Base-by-base conservation (phyloP, 192 early-diverging fungal genomes). In the Coemansia sp. region DNA sequence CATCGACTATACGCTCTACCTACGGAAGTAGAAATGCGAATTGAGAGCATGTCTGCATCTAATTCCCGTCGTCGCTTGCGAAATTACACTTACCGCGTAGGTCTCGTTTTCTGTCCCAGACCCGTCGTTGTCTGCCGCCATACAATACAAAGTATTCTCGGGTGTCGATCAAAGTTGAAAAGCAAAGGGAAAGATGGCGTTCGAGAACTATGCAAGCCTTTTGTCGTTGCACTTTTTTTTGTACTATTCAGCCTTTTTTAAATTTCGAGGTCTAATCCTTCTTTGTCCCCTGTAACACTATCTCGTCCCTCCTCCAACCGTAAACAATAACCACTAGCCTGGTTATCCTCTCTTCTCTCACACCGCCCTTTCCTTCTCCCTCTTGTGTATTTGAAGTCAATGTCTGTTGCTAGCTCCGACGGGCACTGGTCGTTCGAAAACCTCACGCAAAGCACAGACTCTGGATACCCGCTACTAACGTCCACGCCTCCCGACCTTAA, bases 351-450 rank as follows among this genome's bases (percentile, higher is more conserved):
- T 42, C 59, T 45, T 57, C 34, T 69, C 19, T 64, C 33, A 66
- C 60, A 35, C 24, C 31, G 41, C 16, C 31, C 13, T 56, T 56
- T 29, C 61, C 67, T 48, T 34, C 53, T 27, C 27, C 31, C 66
- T 27, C 46, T 56, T 65, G 36, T 37, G 17, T 54, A 77, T 40
- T 66, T 31, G 51, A 59, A 42, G 31, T 68, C 61, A 66, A 69
- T 82, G 68, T 77, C 79, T 34, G 67, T 53, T 70, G 85, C 94
- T 87, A 92, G 66, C 86, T 86, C 70, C 59, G 61, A 92, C 88
- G 80, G 77, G 59, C 75, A 77, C 37, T 82, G 80, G 80, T 82
- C 80, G 7, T 82, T 82, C 59, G 80, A 82, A 60, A 77, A 82
- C 66, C 75, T 82, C 35, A 70, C 74, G 3, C 80, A 82, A 65